A percentile compares a stretch with the other conserved stretches of the same genome.
Evolutionary conservation across 345 rosid genomes (phyloP).

Genomic region (Eucalyptus marginata): DNA sequence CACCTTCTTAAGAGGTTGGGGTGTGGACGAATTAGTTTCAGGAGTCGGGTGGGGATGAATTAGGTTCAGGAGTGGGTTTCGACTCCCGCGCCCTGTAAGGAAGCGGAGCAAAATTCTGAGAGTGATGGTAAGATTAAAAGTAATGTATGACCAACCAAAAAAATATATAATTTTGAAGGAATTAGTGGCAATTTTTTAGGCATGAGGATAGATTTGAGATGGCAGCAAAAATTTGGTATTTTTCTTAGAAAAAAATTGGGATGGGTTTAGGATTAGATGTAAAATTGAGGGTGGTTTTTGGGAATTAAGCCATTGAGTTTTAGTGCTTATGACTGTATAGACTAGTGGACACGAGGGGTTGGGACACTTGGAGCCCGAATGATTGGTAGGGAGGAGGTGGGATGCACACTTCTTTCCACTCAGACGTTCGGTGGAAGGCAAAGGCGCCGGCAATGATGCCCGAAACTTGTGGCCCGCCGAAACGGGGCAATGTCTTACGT

Average conservation of each 20-base stretch:
- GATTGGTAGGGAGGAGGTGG: background rate
- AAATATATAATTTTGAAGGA: no score
- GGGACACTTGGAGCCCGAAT: background rate
- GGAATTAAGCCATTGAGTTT: background rate
- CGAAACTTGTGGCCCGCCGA: background rate
- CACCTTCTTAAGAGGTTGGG: no score
- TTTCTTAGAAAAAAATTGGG: background rate
- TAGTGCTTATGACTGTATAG: background rate
- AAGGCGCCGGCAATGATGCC: background rate
- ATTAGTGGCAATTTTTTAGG: no score
- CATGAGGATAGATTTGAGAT: background rate
- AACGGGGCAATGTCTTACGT: background rate
- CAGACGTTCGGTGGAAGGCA: background rate
- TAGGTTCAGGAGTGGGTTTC: no score
- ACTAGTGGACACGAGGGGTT: background rate
- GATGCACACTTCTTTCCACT: background rate
- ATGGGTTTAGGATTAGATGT: fast-evolving
- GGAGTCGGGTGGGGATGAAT: no score
- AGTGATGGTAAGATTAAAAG: no score
- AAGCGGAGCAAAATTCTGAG: no score
- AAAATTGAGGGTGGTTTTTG: background rate
- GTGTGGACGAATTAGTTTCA: no score
- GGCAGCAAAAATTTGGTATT: fast-evolving
- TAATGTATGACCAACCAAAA: no score
- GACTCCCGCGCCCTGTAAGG: no score